Evolutionary conservation across 176 grass and related monocot species (phyloP).

Genomic region (Juncus effusus): DNA sequence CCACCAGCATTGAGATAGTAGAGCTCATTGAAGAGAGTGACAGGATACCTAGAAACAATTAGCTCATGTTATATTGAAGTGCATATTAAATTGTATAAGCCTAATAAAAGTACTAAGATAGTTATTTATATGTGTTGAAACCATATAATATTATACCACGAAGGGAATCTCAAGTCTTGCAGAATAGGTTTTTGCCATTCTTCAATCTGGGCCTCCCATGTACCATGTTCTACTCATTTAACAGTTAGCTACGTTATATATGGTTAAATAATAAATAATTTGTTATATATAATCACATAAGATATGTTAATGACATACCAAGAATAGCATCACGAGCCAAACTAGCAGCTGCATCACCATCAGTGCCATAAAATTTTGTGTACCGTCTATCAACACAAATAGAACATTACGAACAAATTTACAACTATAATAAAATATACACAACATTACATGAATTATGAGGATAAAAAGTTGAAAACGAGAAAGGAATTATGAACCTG

Average conservation of each 20-base stretch:
- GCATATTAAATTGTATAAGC: constrained; percentile 27
- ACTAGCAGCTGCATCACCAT: constrained; percentile 60
- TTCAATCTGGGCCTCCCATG: constrained; percentile 84
- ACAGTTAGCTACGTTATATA: neutral
- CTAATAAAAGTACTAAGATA: neutral
- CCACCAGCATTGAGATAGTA: constrained; percentile 98
- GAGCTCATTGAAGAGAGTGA: constrained; percentile 97
- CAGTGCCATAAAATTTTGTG: constrained; percentile 93
- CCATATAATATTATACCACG: constrained; percentile 41
- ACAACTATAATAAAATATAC: constrained; percentile 18
- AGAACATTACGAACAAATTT: too few relatives aligned
- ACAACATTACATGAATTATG: neutral
- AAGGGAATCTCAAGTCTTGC: constrained; percentile 69
- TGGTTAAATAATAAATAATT: neutral
- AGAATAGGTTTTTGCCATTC: constrained; percentile 91
- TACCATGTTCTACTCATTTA: constrained; percentile 58
- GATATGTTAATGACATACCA: constrained; percentile 28
- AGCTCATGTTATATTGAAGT: constrained; percentile 9
- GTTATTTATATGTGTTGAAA: neutral
- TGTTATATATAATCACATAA: neutral
- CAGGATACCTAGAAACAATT: constrained; percentile 68
- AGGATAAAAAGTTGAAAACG: neutral
- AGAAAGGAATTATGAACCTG: constrained; percentile 41
- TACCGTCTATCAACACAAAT: constrained; percentile 53
- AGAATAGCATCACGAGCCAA: constrained; percentile 86